Evolutionary conservation across 1,284 basidiomycete genomes (phyloP), one percentile per base, ranked within the genome.

Genomic region (Veloboletus limbatus): DNA sequence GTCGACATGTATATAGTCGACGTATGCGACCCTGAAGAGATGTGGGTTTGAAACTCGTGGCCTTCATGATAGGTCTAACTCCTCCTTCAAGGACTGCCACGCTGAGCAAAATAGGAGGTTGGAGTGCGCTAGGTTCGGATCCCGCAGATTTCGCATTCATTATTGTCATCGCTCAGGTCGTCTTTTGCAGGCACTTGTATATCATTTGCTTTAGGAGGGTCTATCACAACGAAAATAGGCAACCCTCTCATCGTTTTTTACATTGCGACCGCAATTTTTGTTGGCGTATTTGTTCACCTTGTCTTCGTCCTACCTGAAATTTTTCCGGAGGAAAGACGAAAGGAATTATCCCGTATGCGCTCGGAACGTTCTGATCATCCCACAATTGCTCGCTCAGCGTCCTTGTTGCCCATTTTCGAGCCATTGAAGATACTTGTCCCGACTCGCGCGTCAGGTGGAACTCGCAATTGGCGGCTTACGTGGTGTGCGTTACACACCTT

Each of bases 1-100:
- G 7, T 52, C 11, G 57, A 63, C 41, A 47, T 66, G 43, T 68
- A 64, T 21, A 32, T 67, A 10, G 51, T 68, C 1, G 69, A 69
- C 24, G 22, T 57, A 13, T 57, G 60, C 11, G 17, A 22, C 14
- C 51, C 53, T 3, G 66, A 69, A 11, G 49, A 58, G 3, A 58
- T 65, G 68, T 66, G 36, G n/a, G n/a, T n/a, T n/a, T n/a, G n/a
- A n/a, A n/a, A n/a, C n/a, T n/a, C n/a, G n/a, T n/a, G n/a, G n/a
- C n/a, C n/a, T n/a, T n/a, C n/a, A n/a, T n/a, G n/a, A n/a, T n/a
- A n/a, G n/a, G n/a, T n/a, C n/a, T n/a, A n/a, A n/a, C n/a, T n/a
- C n/a, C n/a, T n/a, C n/a, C n/a, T n/a, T n/a, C n/a, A n/a, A n/a
- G n/a, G n/a, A n/a, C n/a, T n/a, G n/a, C n/a, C n/a, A n/a, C n/a